Percentiles rank a stretch among this genome's conserved stretches.
These are phyloP conservation scores for Suillus bovinus DNA, from an alignment of 768 basidiomycete species.

Conservation along the genomic window DNA sequence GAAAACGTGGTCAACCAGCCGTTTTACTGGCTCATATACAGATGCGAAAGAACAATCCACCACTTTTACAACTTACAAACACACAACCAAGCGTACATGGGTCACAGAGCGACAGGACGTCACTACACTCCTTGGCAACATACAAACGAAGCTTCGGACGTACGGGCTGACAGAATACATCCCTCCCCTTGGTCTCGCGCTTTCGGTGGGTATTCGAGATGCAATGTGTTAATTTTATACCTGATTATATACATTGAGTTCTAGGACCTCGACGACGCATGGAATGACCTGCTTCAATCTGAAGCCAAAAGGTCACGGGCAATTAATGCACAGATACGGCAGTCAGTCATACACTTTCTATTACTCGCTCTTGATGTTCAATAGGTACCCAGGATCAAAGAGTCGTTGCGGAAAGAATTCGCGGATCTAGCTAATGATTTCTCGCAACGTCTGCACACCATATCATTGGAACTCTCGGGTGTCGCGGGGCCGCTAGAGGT, in stretches of 20 bases:
- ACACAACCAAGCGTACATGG: constrained; percentile 83
- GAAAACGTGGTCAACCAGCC: constrained; percentile 63
- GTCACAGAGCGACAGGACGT: constrained; percentile 89
- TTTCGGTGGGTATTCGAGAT: constrained; percentile 42
- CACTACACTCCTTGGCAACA: constrained; percentile 84
- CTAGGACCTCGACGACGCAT: constrained; percentile 74
- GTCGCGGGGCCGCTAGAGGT: constrained; percentile 81
- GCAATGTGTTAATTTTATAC: not conserved
- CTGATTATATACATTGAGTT: constrained; percentile 16
- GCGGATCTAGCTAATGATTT: constrained; percentile 78
- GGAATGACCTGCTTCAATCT: constrained; percentile 68
- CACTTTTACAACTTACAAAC: constrained; percentile 79
- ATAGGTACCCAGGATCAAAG: constrained; percentile 67
- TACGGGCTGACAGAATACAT: constrained; percentile 86
- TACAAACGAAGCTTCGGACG: constrained; percentile 91
- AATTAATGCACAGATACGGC: constrained; percentile 88
- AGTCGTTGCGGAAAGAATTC: constrained; percentile 72
- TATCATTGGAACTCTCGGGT: constrained; percentile 71
- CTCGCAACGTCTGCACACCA: constrained; percentile 60
- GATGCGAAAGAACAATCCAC: constrained; percentile 79
- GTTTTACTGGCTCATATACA: constrained; percentile 72
- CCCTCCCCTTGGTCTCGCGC: constrained; percentile 69
- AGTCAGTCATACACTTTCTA: constrained; percentile 51
- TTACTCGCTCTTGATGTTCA: constrained; percentile 2
- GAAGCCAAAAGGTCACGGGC: constrained; percentile 78